phyloP scores from a whole-genome alignment of 2,329 filamentous ascomycete species.

The Fusarium acutatum region DNA sequence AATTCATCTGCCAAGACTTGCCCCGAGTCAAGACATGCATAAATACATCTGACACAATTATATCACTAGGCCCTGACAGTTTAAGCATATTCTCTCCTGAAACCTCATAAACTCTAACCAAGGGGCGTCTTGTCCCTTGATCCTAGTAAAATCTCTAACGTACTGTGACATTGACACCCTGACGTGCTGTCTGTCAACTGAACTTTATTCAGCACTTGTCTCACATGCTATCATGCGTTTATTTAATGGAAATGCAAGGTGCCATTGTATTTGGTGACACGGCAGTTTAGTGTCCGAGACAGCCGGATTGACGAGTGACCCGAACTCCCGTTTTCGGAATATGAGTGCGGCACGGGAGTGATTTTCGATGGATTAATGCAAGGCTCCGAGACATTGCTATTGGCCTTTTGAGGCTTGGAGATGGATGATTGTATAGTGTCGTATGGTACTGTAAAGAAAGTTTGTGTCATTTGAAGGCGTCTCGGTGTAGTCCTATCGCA shows the following conservation, averaged over 20 bases:
- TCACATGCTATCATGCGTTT: not conserved
- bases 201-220: not conserved
- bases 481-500: fast-evolving
- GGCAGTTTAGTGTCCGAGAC: not conserved
- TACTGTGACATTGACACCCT: not conserved
- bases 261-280: not conserved
- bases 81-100: constrained; percentile 1
- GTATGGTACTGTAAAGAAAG: not conserved
- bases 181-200: not conserved
- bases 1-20: not conserved
- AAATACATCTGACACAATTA: not conserved
- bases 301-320: not conserved
- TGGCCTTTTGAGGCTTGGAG: not conserved
- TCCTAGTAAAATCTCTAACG: not conserved
- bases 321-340: not conserved
- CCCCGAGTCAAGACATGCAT: not conserved
- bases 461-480: not conserved
- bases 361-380: not conserved
- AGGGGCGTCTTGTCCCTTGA: not conserved
- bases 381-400: not conserved
- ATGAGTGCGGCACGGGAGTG: not conserved
- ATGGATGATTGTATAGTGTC: no score
- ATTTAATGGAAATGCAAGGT: not conserved
- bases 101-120: not conserved
- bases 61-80: not conserved